These are phyloP conservation scores for Cenchrus purpureus DNA, from an alignment of 176 grass and related monocot species.

Conservation along the genomic window DNA sequence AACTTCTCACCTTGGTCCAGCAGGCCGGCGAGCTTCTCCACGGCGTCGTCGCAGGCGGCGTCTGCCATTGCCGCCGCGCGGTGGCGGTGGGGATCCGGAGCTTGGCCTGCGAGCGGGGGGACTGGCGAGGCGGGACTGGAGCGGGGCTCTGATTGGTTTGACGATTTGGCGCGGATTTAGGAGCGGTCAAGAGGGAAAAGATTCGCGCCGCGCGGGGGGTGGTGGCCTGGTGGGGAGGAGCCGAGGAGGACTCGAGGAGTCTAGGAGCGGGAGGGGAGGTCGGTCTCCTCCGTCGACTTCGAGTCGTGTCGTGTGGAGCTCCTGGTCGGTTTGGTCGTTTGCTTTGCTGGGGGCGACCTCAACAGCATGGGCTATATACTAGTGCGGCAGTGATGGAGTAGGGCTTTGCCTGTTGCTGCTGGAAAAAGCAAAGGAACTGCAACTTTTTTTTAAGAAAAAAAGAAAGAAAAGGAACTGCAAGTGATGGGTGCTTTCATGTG, in stretches of 20 bases:
- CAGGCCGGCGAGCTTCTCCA: conserved; percentile 75
- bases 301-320: not conserved
- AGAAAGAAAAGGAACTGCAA: not conserved
- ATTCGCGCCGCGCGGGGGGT: not conserved
- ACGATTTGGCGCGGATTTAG: conserved; percentile 42
- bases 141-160: conserved; percentile 8
- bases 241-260: not conserved
- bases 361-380: not conserved
- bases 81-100: not conserved
- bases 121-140: conserved; percentile 8
- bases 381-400: not conserved
- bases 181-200: conserved; percentile 10
- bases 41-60: conserved; percentile 63
- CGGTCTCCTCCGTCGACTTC: not conserved
- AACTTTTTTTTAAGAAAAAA: too few species aligned
- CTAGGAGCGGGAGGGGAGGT: not conserved
- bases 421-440: conserved; percentile 1
- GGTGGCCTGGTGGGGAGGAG: not conserved
- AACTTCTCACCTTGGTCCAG: conserved; percentile 63
- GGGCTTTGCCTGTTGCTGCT: not conserved
- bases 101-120: not conserved
- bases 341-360: not conserved
- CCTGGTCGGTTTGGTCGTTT: conserved; percentile 19
- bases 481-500: not conserved
- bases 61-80: conserved; percentile 50